These are phyloP conservation scores for Sporothrix globosa DNA, from an alignment of 2,329 filamentous ascomycete species.

Conservation along the genomic window DNA sequence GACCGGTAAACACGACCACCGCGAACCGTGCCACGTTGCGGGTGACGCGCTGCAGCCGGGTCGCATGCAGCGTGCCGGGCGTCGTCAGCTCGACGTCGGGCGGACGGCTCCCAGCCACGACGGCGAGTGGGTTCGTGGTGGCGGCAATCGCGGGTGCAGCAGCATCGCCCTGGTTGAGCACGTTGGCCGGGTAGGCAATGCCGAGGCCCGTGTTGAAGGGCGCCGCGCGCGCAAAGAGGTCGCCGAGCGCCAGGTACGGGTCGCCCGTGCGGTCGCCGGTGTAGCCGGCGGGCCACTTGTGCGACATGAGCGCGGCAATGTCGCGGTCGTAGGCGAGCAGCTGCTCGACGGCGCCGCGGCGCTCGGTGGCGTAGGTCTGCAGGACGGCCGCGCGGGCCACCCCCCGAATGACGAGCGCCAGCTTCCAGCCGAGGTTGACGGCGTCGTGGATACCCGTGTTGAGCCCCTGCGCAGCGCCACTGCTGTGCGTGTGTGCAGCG, in stretches of 20 bases:
- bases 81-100: conserved; percentile 52
- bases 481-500: conserved; percentile 59
- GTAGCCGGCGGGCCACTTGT: conserved; percentile 47
- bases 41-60: conserved; percentile 50
- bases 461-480: conserved; percentile 65
- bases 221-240: conserved; percentile 61
- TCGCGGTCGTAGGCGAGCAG: conserved; percentile 48
- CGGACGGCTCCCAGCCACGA: conserved; percentile 49
- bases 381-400: conserved; percentile 37
- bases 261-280: conserved; percentile 47
- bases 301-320: conserved; percentile 44
- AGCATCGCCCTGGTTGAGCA: conserved; percentile 31
- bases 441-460: conserved; percentile 62
- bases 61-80: conserved; percentile 50
- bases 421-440: conserved; percentile 55
- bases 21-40: conserved; percentile 50
- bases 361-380: conserved; percentile 48
- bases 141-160: too few relatives aligned
- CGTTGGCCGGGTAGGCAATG: conserved; percentile 52
- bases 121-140: conserved; percentile 21
- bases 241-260: conserved; percentile 53
- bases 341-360: conserved; percentile 45
- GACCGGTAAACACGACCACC: conserved; percentile 46
- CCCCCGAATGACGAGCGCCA: conserved; percentile 42
- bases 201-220: conserved; percentile 65